A percentile compares a stretch with the other conserved stretches of the same genome.
These are phyloP conservation scores for Detonula confervacea DNA, from an alignment of 352 stramenopile species.

Conservation along the genomic window DNA sequence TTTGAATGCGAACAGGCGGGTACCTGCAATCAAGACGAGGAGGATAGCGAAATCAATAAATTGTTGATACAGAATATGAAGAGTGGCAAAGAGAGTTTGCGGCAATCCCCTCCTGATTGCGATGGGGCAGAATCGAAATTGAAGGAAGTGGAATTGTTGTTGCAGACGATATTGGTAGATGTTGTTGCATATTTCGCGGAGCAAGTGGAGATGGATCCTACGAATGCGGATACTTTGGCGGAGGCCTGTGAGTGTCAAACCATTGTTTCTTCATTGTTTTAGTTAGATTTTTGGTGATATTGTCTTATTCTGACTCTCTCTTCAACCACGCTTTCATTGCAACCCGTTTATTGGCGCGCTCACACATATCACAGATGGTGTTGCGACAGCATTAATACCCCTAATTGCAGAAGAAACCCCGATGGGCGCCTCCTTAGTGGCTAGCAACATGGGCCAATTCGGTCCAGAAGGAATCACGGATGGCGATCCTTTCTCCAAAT, in stretches of 20 bases:
- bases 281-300: not conserved
- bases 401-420: constrained; percentile 11
- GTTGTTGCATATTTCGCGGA: constrained; percentile 45
- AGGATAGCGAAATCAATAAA: constrained; percentile 32
- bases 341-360: not conserved
- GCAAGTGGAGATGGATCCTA: constrained; percentile 20
- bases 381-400: constrained; percentile 30
- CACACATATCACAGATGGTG: constrained; percentile 8
- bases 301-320: not conserved
- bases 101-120: constrained; percentile 11
- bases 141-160: constrained; percentile 25
- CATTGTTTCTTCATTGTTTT: not conserved
- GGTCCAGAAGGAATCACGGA: not conserved
- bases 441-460: constrained; percentile 44
- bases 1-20: constrained; percentile 20
- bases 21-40: constrained; percentile 11
- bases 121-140: constrained; percentile 3
- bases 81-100: constrained; percentile 19
- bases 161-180: constrained; percentile 52
- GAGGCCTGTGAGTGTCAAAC: constrained; percentile 20
- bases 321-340: not conserved
- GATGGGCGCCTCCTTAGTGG: constrained; percentile 14
- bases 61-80: constrained; percentile 24
- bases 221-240: constrained; percentile 35
- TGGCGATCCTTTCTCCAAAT: not conserved